These are phyloP conservation scores for Akanthomyces muscarius DNA, from an alignment of 2,329 filamentous ascomycete genomes.

Conservation along the genomic window DNA sequence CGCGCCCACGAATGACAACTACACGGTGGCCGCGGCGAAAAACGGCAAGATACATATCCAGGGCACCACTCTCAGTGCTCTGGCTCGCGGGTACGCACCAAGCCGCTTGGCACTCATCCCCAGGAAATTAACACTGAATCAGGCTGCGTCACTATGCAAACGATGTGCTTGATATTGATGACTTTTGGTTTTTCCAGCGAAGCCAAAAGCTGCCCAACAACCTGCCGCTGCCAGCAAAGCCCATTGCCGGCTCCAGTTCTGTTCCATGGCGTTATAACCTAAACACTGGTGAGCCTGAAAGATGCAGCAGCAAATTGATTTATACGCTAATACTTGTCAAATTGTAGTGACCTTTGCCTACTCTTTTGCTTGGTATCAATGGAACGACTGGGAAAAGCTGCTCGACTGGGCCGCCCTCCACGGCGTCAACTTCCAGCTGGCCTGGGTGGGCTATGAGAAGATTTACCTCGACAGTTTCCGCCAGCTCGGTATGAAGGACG, in stretches of 20 bases:
- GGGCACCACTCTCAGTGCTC: slow-evolving; percentile 22
- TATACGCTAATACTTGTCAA: not conserved
- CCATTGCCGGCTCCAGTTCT: slow-evolving; percentile 15
- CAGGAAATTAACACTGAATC: not conserved
- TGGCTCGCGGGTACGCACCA: slow-evolving; percentile 22
- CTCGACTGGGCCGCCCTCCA: slow-evolving; percentile 50
- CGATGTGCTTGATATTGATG: slow-evolving; percentile 20
- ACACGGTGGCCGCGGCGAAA: slow-evolving; percentile 18
- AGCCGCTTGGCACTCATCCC: not conserved
- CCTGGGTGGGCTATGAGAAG: slow-evolving; percentile 50
- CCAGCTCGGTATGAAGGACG: slow-evolving; percentile 41
- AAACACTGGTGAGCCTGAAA: slow-evolving; percentile 38
- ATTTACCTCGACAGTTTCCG: slow-evolving; percentile 45
- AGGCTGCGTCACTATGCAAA: slow-evolving; percentile 23
- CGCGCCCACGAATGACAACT: slow-evolving; percentile 21
- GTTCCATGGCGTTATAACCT: slow-evolving; percentile 39
- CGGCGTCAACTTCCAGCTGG: slow-evolving; percentile 47
- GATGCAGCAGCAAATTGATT: not conserved
- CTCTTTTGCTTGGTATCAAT: slow-evolving; percentile 23
- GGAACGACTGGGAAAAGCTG: slow-evolving; percentile 49
- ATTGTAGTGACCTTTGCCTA: slow-evolving; percentile 8
- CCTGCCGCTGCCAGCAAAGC: slow-evolving; percentile 13
- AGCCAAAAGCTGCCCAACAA: not conserved
- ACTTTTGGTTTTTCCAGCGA: slow-evolving; percentile 21
- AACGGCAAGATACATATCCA: slow-evolving; percentile 21